These are phyloP conservation scores for Penicillium polonicum DNA, from an alignment of 2,329 filamentous ascomycete species.

Conservation along the genomic window DNA sequence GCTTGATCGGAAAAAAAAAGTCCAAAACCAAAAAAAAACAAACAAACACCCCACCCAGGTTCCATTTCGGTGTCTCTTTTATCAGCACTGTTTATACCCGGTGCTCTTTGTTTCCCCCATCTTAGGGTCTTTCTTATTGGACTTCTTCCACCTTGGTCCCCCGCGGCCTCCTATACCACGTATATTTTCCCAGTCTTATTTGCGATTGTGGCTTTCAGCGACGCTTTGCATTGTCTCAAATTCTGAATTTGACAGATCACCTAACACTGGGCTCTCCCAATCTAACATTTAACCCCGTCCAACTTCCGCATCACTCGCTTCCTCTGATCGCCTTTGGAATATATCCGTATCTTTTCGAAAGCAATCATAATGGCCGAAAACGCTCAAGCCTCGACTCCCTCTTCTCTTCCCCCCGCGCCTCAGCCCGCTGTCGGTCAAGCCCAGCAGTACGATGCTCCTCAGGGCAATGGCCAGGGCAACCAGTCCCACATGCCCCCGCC, in stretches of 20 bases:
- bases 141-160: slow-evolving; percentile 1
- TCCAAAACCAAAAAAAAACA: background rate
- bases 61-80: slow-evolving; percentile 3
- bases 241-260: slow-evolving; percentile 10
- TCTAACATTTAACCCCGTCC: slow-evolving; percentile 13
- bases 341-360: slow-evolving; percentile 22
- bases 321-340: slow-evolving; percentile 19
- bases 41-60: background rate
- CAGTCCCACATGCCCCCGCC: slow-evolving; percentile 83
- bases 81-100: slow-evolving; percentile 11
- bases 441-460: slow-evolving; percentile 67
- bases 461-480: slow-evolving; percentile 66
- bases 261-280: background rate
- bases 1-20: background rate
- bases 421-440: slow-evolving; percentile 65
- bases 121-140: slow-evolving; percentile 9
- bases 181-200: slow-evolving; percentile 10
- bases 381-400: slow-evolving; percentile 60
- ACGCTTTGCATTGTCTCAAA: slow-evolving; percentile 29
- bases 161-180: slow-evolving; percentile 12
- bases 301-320: slow-evolving; percentile 23
- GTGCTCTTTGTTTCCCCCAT: slow-evolving; percentile 9
- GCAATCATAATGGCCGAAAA: slow-evolving; percentile 71
- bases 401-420: slow-evolving; percentile 68
- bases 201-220: slow-evolving; percentile 24